Conservation (phyloP, 306 rosid species). For the Vicia sativa region DNA sequence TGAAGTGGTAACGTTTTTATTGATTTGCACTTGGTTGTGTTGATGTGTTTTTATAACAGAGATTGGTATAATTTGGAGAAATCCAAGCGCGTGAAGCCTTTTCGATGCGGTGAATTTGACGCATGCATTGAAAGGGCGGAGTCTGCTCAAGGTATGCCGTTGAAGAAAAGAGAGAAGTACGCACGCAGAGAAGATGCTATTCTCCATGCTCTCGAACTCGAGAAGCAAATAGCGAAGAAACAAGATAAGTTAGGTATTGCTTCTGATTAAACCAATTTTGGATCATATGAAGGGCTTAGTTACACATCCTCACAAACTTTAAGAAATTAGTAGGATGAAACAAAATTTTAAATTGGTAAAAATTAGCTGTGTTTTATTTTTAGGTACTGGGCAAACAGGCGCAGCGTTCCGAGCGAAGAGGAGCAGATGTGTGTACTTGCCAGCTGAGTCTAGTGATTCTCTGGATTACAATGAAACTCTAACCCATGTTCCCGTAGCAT, state of each 20-base stretch:
- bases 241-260: constrained; percentile 62
- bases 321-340: constrained; percentile 44
- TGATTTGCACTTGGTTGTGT: constrained; percentile 20
- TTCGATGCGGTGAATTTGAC: constrained; percentile 95
- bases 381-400: constrained; percentile 64
- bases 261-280: constrained; percentile 45
- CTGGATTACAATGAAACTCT: constrained; percentile 63
- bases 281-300: constrained; percentile 44
- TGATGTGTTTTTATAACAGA: constrained; percentile 48
- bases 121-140: constrained; percentile 95
- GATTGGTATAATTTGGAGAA: constrained; percentile 99
- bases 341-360: constrained; percentile 35
- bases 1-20: constrained; percentile 10
- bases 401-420: constrained; percentile 62
- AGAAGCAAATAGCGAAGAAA: constrained; percentile 64
- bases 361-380: constrained; percentile 50
- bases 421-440: constrained; percentile 63
- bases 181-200: constrained; percentile 99
- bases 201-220: constrained; percentile 93
- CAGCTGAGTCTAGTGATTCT: constrained; percentile 80
- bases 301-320: constrained; percentile 45
- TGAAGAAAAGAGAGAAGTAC: constrained; percentile 94
- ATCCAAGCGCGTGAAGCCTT: constrained; percentile 95
- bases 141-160: constrained; percentile 82
- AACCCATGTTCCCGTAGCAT: constrained; percentile 55